Evolutionary conservation across 2,329 filamentous ascomycete species (phyloP), one percentile per base, ranked within the genome.

Genomic region (Aspergillus niger): DNA sequence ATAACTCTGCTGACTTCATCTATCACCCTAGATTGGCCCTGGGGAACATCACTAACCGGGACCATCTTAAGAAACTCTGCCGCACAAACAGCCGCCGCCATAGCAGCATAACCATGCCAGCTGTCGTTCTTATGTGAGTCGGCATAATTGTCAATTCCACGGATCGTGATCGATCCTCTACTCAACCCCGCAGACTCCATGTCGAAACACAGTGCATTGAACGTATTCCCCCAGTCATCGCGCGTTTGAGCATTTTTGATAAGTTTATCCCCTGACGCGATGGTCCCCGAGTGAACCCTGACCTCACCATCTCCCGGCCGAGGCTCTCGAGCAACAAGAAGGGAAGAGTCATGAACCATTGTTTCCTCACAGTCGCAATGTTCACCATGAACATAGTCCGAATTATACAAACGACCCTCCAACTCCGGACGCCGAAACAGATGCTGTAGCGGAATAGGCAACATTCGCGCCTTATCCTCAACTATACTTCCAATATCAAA

Each of bases 261-360:
- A 1, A 72, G 65, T 20, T 65, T 62, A 43, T 72, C 69, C 13
- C 61, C 70, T 13, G 71, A 72, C 1, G 64, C 69, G 24, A 72
- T 68, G 0, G 61, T 53, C 1, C 70, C 70, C 49, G 70, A 70
- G 50, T 72, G 68, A 47, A 72, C 55, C 15, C 55, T 38, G 8
- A 54, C 22, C 2, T 39, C 51, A 30, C 13, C 11, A 8, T 28
- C 17, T 28, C 54, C 43, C 3, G 3, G 24, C 8, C 39, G n/a
- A 11, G 39, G n/a, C 8, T 43, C 39, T 2, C 39, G 39, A 53
- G 22, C 2, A 55, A 32, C 43, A 39, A 55, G 10, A 20, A 52
- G 5, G 22, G 38, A 26, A 56, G 51, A 32, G 10, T 32, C 30
- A 32, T 11, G 10, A 10, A 32, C 30, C 30, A 13, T 11, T 1